A percentile compares a stretch with the other conserved stretches of the same genome.
Evolutionary conservation across 345 rosid genomes (phyloP).

Genomic region (Alliaria petiolata): DNA sequence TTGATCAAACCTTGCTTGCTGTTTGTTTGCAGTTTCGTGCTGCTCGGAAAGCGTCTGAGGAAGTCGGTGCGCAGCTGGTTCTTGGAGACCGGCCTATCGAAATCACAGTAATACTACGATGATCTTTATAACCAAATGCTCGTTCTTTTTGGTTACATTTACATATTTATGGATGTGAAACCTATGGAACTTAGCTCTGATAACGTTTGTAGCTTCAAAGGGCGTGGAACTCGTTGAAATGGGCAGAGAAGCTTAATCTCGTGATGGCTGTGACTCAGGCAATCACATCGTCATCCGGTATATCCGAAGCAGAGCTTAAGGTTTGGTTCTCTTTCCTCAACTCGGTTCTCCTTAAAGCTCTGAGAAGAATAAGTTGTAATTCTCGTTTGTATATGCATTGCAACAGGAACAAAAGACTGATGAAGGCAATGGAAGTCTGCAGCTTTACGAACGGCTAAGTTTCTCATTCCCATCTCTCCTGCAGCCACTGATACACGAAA

Average conservation of each 20-base stretch:
- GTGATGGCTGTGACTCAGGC: slow-evolving; percentile 48
- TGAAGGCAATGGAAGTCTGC: slow-evolving; percentile 39
- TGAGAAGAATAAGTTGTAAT: background rate
- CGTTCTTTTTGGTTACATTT: no score
- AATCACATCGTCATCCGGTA: slow-evolving; percentile 49
- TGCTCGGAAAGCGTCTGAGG: slow-evolving; percentile 72
- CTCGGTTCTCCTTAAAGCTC: background rate
- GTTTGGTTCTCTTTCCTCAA: slow-evolving; percentile 18
- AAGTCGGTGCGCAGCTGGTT: slow-evolving; percentile 86
- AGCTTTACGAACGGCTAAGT: slow-evolving; percentile 67
- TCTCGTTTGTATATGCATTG: background rate
- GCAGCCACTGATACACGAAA: slow-evolving; percentile 74
- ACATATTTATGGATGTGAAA: background rate
- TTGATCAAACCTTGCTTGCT: background rate
- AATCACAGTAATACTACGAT: slow-evolving; percentile 49
- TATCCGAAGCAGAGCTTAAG: slow-evolving; percentile 39
- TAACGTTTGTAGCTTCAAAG: slow-evolving; percentile 56
- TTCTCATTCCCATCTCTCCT: slow-evolving; percentile 68
- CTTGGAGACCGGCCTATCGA: slow-evolving; percentile 90
- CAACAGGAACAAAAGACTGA: slow-evolving; percentile 40
- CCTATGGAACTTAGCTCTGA: background rate
- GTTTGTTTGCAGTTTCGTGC: slow-evolving; percentile 64
- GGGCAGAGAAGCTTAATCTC: slow-evolving; percentile 53
- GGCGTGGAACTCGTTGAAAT: slow-evolving; percentile 68
- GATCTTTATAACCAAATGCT: background rate